phyloP scores from a whole-genome alignment of 371 early-diverging fungal species.

The Apophysomyces variabilis region DNA sequence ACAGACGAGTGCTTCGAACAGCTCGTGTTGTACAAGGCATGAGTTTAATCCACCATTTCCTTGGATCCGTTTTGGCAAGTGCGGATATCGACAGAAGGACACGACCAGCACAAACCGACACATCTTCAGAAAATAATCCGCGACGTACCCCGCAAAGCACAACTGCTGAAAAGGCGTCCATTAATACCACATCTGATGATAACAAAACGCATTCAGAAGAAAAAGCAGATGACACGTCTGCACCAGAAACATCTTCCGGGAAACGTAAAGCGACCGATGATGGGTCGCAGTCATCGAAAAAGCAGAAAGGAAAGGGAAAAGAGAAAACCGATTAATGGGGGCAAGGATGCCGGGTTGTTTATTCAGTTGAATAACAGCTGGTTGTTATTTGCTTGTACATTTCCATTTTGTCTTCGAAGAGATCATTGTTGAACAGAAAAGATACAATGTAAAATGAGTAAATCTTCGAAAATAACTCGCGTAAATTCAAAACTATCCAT shows the following conservation, averaged over 20 bases:
- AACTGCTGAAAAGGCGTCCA: not conserved
- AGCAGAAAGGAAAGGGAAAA: constrained; percentile 29
- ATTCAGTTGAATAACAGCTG: constrained; percentile 1
- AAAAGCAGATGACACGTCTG: not conserved
- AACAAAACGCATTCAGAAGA: constrained; percentile 10
- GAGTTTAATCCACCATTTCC: constrained; percentile 50
- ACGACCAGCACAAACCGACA: constrained; percentile 15
- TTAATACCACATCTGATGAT: constrained; percentile 1
- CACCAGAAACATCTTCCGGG: constrained; percentile 1
- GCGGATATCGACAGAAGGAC: constrained; percentile 38
- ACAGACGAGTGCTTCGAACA: constrained; percentile 33
- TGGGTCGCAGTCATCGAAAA: constrained; percentile 9
- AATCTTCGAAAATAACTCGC: no score
- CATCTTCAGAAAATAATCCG: not conserved
- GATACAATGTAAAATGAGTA: no score
- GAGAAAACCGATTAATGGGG: constrained; percentile 20
- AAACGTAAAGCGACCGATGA: constrained; percentile 15
- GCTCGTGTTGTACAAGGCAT: constrained; percentile 55
- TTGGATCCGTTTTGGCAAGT: constrained; percentile 50
- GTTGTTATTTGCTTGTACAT: constrained; percentile 5
- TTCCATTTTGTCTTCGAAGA: not conserved
- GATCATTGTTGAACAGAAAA: no score
- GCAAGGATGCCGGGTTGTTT: not conserved
- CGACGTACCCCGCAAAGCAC: constrained; percentile 14
- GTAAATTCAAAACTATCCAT: no score